Evolutionary conservation across 257 asterid species (phyloP).

Genomic region (Fraxinus pennsylvanica): DNA sequence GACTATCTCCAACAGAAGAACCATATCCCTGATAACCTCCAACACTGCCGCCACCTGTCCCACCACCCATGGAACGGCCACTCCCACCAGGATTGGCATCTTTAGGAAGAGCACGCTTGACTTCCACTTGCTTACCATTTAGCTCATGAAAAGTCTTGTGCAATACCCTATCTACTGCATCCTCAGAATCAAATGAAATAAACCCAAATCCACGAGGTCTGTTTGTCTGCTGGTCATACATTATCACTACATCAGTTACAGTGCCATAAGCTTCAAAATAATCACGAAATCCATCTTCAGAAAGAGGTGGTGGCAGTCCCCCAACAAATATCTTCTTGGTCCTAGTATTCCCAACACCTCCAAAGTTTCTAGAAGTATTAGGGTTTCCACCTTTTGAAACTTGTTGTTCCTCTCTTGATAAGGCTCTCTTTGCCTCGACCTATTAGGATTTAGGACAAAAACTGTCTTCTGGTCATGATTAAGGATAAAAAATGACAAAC

Average conservation of each 20-base stretch:
- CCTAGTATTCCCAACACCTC: slow-evolving; percentile 60
- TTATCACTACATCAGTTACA: slow-evolving; percentile 81
- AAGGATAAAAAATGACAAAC: neutral
- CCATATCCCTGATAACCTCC: slow-evolving; percentile 80
- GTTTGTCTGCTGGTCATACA: slow-evolving; percentile 94
- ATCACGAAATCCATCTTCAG: slow-evolving; percentile 77
- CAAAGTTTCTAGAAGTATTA: slow-evolving; percentile 56
- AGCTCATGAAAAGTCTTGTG: slow-evolving; percentile 85
- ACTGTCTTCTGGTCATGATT: slow-evolving; percentile 1
- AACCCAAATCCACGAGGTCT: slow-evolving; percentile 97
- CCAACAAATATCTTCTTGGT: slow-evolving; percentile 94
- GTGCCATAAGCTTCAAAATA: slow-evolving; percentile 76
- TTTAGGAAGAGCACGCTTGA: slow-evolving; percentile 92
- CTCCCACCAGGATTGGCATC: slow-evolving; percentile 75
- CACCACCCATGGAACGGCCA: slow-evolving; percentile 72
- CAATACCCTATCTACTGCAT: slow-evolving; percentile 88
- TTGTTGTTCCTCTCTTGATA: slow-evolving; percentile 93
- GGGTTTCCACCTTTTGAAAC: slow-evolving; percentile 63
- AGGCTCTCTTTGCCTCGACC: slow-evolving; percentile 94
- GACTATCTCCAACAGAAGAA: slow-evolving; percentile 58
- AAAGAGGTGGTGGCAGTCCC: slow-evolving; percentile 75
- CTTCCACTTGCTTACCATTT: slow-evolving; percentile 90
- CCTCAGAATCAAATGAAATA: slow-evolving; percentile 84
- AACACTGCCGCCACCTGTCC: slow-evolving; percentile 38
- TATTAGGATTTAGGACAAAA: slow-evolving; percentile 17